Conservation (phyloP, 225 moss, liverwort and hornwort genomes). For the Neckera pumila region DNA sequence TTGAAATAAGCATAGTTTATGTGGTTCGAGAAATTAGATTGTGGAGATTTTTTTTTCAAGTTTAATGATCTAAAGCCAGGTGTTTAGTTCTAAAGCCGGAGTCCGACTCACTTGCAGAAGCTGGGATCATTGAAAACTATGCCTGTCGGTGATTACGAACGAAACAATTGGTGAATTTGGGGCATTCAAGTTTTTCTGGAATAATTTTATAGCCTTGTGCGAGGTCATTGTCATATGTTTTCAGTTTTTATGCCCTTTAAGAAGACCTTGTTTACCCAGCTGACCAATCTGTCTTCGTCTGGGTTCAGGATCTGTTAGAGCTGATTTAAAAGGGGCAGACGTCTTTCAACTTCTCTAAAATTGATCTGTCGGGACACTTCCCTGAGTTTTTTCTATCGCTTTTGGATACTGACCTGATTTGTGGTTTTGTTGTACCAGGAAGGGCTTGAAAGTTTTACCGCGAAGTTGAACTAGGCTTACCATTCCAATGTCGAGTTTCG, state of each 20-base stretch:
- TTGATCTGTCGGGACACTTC: neutral
- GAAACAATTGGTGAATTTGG: neutral
- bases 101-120: neutral
- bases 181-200: neutral
- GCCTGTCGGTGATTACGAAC: neutral
- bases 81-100: neutral
- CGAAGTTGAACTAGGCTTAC: neutral
- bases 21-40: neutral
- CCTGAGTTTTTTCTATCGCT: neutral
- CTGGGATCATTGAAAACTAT: neutral
- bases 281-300: neutral
- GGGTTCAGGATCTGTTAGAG: neutral
- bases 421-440: neutral
- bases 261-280: neutral
- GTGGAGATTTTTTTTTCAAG: neutral
- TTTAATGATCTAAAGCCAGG: neutral
- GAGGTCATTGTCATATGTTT: neutral
- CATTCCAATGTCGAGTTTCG: conserved; percentile 4
- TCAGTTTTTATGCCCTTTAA: neutral
- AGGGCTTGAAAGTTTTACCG: neutral
- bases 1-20: neutral
- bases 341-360: neutral
- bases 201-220: neutral
- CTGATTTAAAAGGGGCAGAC: neutral
- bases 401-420: neutral